Percentiles rank a stretch among this genome's conserved stretches.
Conservation (phyloP, 306 rosid genomes). For the Medicago truncatula region DNA sequence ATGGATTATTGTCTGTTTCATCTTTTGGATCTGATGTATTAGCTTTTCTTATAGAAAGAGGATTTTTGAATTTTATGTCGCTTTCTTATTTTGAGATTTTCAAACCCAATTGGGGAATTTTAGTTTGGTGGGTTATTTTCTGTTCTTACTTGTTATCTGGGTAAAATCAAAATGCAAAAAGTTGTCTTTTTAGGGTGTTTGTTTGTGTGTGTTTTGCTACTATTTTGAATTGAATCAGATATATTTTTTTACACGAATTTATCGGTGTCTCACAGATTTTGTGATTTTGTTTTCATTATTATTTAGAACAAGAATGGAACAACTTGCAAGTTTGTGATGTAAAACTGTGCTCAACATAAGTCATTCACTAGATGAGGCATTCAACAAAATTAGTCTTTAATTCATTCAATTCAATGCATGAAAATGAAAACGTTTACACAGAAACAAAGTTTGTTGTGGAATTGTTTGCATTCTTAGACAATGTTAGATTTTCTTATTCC, state of each 20-base stretch:
- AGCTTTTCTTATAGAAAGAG: not conserved
- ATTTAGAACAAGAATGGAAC: not conserved
- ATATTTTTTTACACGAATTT: slow-evolving; percentile 1
- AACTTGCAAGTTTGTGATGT: slow-evolving; percentile 29
- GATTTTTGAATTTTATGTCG: not conserved
- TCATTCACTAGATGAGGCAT: slow-evolving; percentile 24
- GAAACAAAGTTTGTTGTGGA: slow-evolving; percentile 19
- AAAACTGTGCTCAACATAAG: slow-evolving; percentile 25
- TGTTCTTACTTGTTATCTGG: not conserved
- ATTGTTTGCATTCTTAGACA: slow-evolving; percentile 30
- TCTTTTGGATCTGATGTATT: slow-evolving; percentile 44
- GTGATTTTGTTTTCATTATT: slow-evolving; percentile 15
- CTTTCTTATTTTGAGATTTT: slow-evolving; percentile 21
- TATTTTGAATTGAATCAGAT: slow-evolving; percentile 5
- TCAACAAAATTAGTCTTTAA: not conserved
- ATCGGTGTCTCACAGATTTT: not conserved
- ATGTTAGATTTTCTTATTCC: too few relatives aligned
- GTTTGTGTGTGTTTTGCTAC: not conserved
- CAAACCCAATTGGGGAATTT: slow-evolving; percentile 17
- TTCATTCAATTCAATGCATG: slow-evolving; percentile 13
- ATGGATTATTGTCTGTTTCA: slow-evolving; percentile 29
- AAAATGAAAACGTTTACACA: not conserved
- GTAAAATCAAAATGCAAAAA: slow-evolving; percentile 2
- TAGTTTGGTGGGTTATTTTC: not conserved
- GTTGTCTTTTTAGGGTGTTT: not conserved